A percentile compares a stretch with the other conserved stretches of the same genome.
These are phyloP conservation scores for Vinca minor DNA, from an alignment of 257 asterid genomes.

Conservation along the genomic window DNA sequence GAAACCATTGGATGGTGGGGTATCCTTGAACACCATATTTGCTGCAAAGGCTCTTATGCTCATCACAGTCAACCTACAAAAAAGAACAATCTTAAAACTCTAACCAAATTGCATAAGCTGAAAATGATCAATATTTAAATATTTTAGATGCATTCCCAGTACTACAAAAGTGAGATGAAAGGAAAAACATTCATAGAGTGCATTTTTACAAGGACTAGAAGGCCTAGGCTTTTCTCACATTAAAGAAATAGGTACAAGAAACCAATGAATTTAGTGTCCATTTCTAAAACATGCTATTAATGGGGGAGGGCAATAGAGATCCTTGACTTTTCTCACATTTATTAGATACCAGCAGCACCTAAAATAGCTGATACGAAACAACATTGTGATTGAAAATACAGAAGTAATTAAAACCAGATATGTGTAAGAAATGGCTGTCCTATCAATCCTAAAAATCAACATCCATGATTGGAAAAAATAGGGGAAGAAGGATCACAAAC, in stretches of 20 bases:
- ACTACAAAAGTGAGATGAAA: too few species aligned
- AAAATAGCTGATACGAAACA: neutral
- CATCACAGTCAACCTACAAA: slow-evolving; percentile 85
- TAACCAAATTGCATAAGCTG: neutral
- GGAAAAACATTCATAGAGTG: neutral
- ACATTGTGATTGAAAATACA: neutral
- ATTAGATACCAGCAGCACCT: neutral
- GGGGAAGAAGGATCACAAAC: neutral
- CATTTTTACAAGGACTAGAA: neutral
- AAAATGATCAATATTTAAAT: neutral
- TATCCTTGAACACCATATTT: slow-evolving; percentile 84
- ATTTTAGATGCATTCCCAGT: neutral
- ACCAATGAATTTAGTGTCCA: neutral
- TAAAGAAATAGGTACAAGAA: neutral
- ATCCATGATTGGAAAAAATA: neutral
- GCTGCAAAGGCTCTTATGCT: slow-evolving; percentile 73
- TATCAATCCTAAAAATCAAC: too few species aligned
- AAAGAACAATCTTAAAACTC: slow-evolving; percentile 2
- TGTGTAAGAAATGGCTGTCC: neutral
- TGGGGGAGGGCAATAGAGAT: neutral
- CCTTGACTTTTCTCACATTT: neutral
- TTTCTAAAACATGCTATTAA: too few species aligned
- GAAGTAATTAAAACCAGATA: too few species aligned
- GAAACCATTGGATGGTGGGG: slow-evolving; percentile 96
- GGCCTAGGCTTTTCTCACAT: neutral